Evolutionary conservation across 169 alveolate species (phyloP).

Genomic region (Eimeria necatrix): DNA sequence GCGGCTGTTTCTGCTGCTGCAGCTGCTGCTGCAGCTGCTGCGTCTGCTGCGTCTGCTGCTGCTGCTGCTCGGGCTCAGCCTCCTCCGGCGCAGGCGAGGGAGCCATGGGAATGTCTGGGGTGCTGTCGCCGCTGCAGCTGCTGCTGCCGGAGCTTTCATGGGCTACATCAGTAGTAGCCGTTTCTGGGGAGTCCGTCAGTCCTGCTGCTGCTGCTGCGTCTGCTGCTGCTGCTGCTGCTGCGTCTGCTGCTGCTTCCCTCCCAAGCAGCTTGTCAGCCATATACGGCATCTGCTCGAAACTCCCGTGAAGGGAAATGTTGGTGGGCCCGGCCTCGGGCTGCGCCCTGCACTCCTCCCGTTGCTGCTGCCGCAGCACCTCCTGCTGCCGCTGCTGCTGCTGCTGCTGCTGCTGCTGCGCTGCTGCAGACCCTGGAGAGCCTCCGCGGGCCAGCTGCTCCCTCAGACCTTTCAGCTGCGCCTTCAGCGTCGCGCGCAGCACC

Average conservation of each 20-base stretch:
- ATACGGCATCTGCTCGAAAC: not conserved
- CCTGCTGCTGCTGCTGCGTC: constrained; percentile 12
- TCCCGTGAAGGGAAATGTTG: not conserved
- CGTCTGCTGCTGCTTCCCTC: not conserved
- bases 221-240: constrained; percentile 33
- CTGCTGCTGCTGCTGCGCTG: not conserved
- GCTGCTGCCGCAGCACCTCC: not conserved
- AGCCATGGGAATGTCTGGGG: not conserved
- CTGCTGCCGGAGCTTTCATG: not conserved
- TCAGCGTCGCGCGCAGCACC: not conserved
- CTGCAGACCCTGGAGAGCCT: not conserved
- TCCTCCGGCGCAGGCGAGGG: not conserved
- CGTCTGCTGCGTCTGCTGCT: too few species aligned
- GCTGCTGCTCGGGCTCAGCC: not conserved
- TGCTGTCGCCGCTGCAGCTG: not conserved
- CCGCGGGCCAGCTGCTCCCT: not conserved
- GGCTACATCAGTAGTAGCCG: not conserved
- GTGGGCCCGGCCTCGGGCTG: not conserved
- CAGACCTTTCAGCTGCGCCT: not conserved
- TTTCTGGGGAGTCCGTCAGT: not conserved
- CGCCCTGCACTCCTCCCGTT: too few species aligned
- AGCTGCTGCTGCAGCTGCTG: not conserved
- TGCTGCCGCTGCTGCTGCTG: constrained; percentile 4
- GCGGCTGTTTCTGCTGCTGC: not conserved
- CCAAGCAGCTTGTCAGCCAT: not conserved